Evolutionary conservation across 768 basidiomycete genomes (phyloP).

Genomic region (Trametes coccinea): DNA sequence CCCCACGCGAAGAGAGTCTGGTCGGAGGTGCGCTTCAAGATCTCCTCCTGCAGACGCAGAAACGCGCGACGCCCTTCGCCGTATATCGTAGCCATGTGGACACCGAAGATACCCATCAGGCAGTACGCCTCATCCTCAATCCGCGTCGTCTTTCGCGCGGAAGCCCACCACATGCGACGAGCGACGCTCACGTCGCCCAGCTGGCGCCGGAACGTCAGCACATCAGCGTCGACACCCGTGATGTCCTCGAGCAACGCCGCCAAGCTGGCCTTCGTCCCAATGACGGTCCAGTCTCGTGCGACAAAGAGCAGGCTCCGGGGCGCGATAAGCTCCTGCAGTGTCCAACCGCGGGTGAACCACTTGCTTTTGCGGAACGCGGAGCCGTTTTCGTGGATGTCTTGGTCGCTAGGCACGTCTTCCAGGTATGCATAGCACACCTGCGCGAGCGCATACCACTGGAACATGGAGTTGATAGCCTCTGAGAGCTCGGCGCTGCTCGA

Average conservation of each 20-base stretch:
- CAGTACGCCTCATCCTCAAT: slow-evolving; percentile 21
- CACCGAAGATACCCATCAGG: slow-evolving; percentile 20
- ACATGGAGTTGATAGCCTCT: slow-evolving; percentile 17
- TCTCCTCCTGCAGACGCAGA: slow-evolving; percentile 17
- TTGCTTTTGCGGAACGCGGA: slow-evolving; percentile 1
- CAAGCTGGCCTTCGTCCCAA: slow-evolving; percentile 17
- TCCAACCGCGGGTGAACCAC: slow-evolving; percentile 21
- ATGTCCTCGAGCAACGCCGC: slow-evolving; percentile 9
- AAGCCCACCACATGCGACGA: slow-evolving; percentile 21
- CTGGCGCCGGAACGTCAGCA: slow-evolving; percentile 14
- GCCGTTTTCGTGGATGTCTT: neutral
- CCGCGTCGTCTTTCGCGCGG: slow-evolving; percentile 10
- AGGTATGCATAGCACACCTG: slow-evolving; percentile 17
- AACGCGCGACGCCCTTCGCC: slow-evolving; percentile 19
- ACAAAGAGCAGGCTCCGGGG: slow-evolving; percentile 14
- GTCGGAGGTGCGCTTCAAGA: slow-evolving; percentile 18
- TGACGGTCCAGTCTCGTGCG: slow-evolving; percentile 8
- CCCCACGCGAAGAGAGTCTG: slow-evolving; percentile 20
- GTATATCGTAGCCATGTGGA: slow-evolving; percentile 17
- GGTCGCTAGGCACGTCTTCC: slow-evolving; percentile 7
- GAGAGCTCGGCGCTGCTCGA: slow-evolving; percentile 18
- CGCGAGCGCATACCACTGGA: slow-evolving; percentile 9
- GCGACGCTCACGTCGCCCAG: slow-evolving; percentile 20
- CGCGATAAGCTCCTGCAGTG: slow-evolving; percentile 18
- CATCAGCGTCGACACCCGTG: slow-evolving; percentile 17